Evolutionary conservation across 495 filamentous ascomycete species (phyloP), one percentile per base, ranked within the genome.

Genomic region (Neurospora sp.): DNA sequence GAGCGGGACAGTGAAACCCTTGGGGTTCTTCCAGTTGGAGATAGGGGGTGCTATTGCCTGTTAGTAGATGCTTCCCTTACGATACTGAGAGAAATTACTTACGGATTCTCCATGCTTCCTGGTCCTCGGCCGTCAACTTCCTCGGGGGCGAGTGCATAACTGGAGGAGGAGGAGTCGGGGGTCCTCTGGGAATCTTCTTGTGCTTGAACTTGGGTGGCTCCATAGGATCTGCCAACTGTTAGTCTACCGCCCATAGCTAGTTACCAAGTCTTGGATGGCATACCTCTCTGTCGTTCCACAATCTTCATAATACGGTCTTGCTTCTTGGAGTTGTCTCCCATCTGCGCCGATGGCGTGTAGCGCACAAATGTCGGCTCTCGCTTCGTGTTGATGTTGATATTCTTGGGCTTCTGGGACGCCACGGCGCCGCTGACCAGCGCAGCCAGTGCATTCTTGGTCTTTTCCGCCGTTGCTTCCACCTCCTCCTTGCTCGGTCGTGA

Each of bases 271-370:
- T 8, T 8, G 6, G 53, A 35, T 65, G 53, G 73, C 76, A 72
- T 70, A 79, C 77, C 77, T 73, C 90, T 89, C 82, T 98, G 96
- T 44, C 93, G 86, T 79, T 97, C 93, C 59, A 98, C 93, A 78
- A 99, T 98, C 84, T 98, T 98, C 89, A 99, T 94, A 74, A 99
- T 97, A 14, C 96, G 90, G 76, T 98, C 94, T 76, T 95, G 94
- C 82, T 96, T 96, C 78, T 88, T 89, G 9, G 87, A 87, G 48
- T 87, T 93, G 81, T 98, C 93, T 8, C 96, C 96, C 93, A 99
- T 97, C 85, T 99, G 96, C 75, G 94, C 94, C 6, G 93, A 93
- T 1, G 96, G 96, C 37, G 94, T 98, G 78, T 98, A 99, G 35
- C 93, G 89, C 45, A 99, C 96, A 79, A 93, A 99, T 5, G 96